Percentiles rank a stretch among this genome's conserved stretches.
These are phyloP conservation scores for Penicillium oxalicum DNA, from an alignment of 2,329 filamentous ascomycete species.

Conservation along the genomic window DNA sequence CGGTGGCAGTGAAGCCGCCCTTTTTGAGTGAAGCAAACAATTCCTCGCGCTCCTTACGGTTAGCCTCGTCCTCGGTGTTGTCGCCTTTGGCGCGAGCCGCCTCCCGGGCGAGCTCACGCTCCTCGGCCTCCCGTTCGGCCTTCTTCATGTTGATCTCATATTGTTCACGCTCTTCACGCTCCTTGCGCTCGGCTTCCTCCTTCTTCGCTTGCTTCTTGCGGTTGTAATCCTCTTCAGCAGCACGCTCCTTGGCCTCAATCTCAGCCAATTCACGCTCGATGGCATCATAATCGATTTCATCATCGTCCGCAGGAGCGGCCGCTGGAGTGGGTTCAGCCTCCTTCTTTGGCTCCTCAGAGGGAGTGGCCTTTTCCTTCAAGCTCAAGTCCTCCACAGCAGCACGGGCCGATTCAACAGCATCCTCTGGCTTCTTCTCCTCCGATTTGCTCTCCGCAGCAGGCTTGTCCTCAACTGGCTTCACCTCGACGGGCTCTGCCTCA, in stretches of 20 bases:
- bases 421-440: constrained; percentile 28
- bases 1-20: constrained; percentile 33
- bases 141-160: constrained; percentile 46
- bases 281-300: constrained; percentile 43
- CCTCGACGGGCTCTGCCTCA: constrained; percentile 31
- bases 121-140: constrained; percentile 45
- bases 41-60: constrained; percentile 32
- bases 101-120: constrained; percentile 39
- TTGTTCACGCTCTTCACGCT: constrained; percentile 40
- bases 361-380: constrained; percentile 26
- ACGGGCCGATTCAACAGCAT: constrained; percentile 27
- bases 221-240: constrained; percentile 46
- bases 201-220: constrained; percentile 78
- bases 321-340: constrained; percentile 22
- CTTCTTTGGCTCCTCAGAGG: constrained; percentile 20
- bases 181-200: constrained; percentile 42
- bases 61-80: constrained; percentile 29
- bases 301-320: constrained; percentile 30
- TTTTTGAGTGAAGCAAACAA: constrained; percentile 42
- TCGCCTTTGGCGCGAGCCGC: constrained; percentile 34
- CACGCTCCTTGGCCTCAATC: constrained; percentile 43
- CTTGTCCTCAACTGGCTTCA: constrained; percentile 24
- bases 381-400: constrained; percentile 29
- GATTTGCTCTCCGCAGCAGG: constrained; percentile 17
- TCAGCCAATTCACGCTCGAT: constrained; percentile 45